Percentiles rank a stretch among this genome's conserved stretches.
Conservation (phyloP, 305 asterid species). For the Salvia sclarea region DNA sequence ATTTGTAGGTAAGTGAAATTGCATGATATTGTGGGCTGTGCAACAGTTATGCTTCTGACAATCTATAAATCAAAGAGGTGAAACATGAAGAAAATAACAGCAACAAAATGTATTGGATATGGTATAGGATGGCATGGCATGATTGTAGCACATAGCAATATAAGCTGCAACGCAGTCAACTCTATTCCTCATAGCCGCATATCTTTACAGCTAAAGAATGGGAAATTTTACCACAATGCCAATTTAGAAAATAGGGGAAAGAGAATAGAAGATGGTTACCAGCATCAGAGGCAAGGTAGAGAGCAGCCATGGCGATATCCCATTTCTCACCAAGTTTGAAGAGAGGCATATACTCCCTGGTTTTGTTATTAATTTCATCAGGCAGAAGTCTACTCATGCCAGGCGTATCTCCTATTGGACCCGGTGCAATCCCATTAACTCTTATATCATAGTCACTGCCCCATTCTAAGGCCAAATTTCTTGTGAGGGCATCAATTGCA, state of each 20-base stretch:
- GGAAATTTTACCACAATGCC: no score
- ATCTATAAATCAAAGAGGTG: neutral
- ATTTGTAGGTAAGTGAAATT: neutral
- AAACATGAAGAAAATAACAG: neutral
- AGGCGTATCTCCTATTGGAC: conserved; percentile 83
- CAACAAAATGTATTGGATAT: neutral
- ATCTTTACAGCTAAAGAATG: no score
- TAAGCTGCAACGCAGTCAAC: neutral
- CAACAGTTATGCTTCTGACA: neutral
- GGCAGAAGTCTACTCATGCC: conserved; percentile 87
- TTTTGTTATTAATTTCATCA: conserved; percentile 49
- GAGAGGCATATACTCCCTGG: conserved; percentile 54
- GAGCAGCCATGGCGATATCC: conserved; percentile 97
- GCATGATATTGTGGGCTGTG: neutral
- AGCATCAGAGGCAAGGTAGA: conserved; percentile 84
- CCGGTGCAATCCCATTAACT: conserved; percentile 97
- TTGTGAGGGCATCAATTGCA: conserved; percentile 82
- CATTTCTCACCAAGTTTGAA: conserved; percentile 83
- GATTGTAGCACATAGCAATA: neutral
- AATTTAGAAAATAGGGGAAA: neutral
- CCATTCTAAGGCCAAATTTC: conserved; percentile 95
- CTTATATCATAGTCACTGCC: conserved; percentile 87
- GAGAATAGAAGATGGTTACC: conserved; percentile 43
- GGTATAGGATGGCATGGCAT: neutral
- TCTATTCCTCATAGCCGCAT: no score